Evolutionary conservation across 2,329 filamentous ascomycete genomes (phyloP).

Genomic region (Ustulina deusta): DNA sequence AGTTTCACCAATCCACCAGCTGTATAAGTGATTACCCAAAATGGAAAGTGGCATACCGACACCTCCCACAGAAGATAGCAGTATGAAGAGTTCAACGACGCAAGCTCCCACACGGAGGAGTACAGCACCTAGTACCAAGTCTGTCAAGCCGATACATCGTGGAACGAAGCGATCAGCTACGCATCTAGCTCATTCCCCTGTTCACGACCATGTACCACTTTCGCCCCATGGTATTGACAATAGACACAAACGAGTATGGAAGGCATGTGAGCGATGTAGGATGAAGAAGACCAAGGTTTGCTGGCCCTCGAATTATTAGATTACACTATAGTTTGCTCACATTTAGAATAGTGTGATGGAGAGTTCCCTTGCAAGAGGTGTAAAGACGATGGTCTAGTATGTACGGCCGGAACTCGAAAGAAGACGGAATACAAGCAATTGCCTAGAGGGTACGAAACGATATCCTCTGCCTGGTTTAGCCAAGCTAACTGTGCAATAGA

Average conservation of each 20-base stretch:
- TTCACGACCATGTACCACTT: conserved; percentile 55
- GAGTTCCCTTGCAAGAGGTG: conserved; percentile 75
- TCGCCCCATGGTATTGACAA: conserved; percentile 61
- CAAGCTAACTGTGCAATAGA: conserved; percentile 51
- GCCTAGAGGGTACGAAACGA: conserved; percentile 65
- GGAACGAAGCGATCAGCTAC: conserved; percentile 63
- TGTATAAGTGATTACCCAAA: conserved; percentile 48
- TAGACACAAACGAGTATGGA: conserved; percentile 74
- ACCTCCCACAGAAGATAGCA: conserved; percentile 60
- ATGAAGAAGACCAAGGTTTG: conserved; percentile 78
- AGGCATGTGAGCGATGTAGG: conserved; percentile 73
- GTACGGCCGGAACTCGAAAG: conserved; percentile 72
- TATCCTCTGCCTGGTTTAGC: not conserved
- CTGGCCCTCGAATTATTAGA: conserved; percentile 22
- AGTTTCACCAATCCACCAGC: conserved; percentile 16
- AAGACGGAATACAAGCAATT: conserved; percentile 78
- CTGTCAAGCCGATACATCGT: conserved; percentile 64
- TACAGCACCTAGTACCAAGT: conserved; percentile 57
- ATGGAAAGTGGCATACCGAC: conserved; percentile 67
- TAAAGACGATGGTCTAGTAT: conserved; percentile 73
- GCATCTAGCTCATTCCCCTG: conserved; percentile 53
- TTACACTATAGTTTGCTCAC: conserved; percentile 29
- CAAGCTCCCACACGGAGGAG: conserved; percentile 43
- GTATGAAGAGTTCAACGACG: conserved; percentile 43
- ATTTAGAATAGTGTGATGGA: conserved; percentile 66